A percentile compares a stretch with the other conserved stretches of the same genome.
These are phyloP conservation scores for Tylopilus sp. DNA, from an alignment of 768 basidiomycete genomes.

Conservation along the genomic window DNA sequence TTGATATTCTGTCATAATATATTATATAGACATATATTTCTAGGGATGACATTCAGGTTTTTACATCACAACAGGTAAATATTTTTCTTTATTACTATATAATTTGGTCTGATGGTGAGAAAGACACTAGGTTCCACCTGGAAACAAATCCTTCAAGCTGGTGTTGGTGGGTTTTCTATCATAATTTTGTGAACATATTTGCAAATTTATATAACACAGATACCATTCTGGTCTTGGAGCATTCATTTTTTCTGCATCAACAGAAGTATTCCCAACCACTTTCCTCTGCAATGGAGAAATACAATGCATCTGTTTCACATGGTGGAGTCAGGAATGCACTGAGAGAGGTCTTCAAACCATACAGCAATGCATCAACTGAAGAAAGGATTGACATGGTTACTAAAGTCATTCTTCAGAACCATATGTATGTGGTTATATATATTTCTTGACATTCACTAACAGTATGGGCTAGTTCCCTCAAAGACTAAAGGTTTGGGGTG, in stretches of 20 bases:
- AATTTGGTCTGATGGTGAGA: too few relatives aligned
- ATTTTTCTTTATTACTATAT: too few relatives aligned
- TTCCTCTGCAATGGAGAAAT: not conserved
- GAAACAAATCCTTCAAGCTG: not conserved
- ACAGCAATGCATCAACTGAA: not conserved
- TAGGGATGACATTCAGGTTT: too few relatives aligned
- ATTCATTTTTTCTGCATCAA: not conserved
- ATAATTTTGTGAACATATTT: not conserved
- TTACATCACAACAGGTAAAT: too few relatives aligned
- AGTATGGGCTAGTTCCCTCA: too few relatives aligned
- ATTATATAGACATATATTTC: too few relatives aligned
- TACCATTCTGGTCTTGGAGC: not conserved
- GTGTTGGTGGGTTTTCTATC: too few relatives aligned
- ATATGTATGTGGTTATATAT: not conserved
- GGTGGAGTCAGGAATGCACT: not conserved
- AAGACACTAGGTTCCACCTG: too few relatives aligned
- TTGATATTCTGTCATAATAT: too few relatives aligned
- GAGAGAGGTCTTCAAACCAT: not conserved
- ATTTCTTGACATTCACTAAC: too few relatives aligned
- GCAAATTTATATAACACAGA: not conserved
- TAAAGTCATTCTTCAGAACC: not conserved
- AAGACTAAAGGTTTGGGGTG: too few relatives aligned
- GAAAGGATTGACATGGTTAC: not conserved
- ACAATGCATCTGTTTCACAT: not conserved
- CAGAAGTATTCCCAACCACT: not conserved